Conservation (phyloP, 225 moss, liverwort and hornwort species). For the Sphagnum tenellum region DNA sequence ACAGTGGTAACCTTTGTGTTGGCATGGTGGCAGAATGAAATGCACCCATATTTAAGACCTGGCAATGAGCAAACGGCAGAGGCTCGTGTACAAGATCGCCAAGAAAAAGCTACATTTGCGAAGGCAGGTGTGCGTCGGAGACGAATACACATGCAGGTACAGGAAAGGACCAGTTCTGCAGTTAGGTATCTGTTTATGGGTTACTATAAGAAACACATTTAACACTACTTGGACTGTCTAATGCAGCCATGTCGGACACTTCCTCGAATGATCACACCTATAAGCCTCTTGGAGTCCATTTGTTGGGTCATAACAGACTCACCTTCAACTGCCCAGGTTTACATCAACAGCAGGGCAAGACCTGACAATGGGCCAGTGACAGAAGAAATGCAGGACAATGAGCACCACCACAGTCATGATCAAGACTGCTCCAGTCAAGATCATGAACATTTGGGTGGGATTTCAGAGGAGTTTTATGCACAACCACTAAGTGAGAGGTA, state of each 20-base stretch:
- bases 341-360: conserved; percentile 33
- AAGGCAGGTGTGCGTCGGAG: conserved; percentile 56
- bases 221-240: background rate
- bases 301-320: conserved; percentile 47
- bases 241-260: conserved; percentile 58
- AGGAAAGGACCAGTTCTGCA: background rate
- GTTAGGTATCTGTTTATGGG: no score
- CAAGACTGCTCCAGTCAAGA: no score
- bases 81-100: conserved; percentile 36
- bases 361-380: conserved; percentile 30
- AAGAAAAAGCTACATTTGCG: conserved; percentile 38
- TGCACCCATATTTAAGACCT: conserved; percentile 16
- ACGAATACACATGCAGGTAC: conserved; percentile 52
- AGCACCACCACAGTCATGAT: no score
- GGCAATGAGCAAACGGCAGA: conserved; percentile 16
- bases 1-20: conserved; percentile 7
- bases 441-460: no score
- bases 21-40: background rate
- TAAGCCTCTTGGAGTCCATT: conserved; percentile 28
- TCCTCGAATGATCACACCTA: conserved; percentile 36
- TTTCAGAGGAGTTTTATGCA: no score
- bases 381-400: conserved; percentile 1
- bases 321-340: conserved; percentile 41
- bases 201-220: no score
- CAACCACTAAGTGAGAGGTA: no score